Base-by-base conservation (phyloP, 2,329 filamentous ascomycete genomes). In the Capronia coronata region DNA sequence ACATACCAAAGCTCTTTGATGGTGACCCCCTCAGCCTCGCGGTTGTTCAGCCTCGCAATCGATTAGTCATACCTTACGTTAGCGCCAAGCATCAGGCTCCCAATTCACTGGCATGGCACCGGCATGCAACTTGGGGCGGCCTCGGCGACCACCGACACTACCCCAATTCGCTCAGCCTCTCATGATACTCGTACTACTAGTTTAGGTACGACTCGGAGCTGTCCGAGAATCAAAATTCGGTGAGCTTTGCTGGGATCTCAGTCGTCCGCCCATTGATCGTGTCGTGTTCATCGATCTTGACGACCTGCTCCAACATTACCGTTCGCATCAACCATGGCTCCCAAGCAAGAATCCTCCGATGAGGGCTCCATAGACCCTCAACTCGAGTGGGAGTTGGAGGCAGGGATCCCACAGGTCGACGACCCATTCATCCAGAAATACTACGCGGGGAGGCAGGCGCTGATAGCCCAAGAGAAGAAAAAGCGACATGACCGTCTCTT, bases 361-460 rank as follows among this genome's bases (percentile, higher is more conserved):
- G 48, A 55, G 23, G 57, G 52, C 23, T 55, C 53, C 8, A 35
- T 54, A 22, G 51, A 54, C 32, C 56, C 61, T 8, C 34, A 60
- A 46, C 54, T 57, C 11, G 64, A 62, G 49, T 66, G 63, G 62
- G 63, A 65, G 49, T 42, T 62, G 29, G 68, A 72, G 43, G 67
- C 71, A 51, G 71, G 70, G 1, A 63, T 74, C 22, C 71, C 71
- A 41, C 70, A 71, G 52, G 51, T 68, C 10, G 71, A 78, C 8
- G 87, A 94, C 61, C 80, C 84, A 0, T 89, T 94, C 66, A 78
- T 96, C 40, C 80, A 87, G 61, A 82, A 91, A 64, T 96, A 94
- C 63, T 71, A 94, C 32, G 69, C 79, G 37, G 87, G 87, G 18
- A 80, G 90, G 43, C 77, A 84, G 60, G 82, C 80, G 21, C 76